A percentile compares a stretch with the other conserved stretches of the same genome.
phyloP scores from a whole-genome alignment of 2,329 filamentous ascomycete species.

The Sodiomyces alkalinus region DNA sequence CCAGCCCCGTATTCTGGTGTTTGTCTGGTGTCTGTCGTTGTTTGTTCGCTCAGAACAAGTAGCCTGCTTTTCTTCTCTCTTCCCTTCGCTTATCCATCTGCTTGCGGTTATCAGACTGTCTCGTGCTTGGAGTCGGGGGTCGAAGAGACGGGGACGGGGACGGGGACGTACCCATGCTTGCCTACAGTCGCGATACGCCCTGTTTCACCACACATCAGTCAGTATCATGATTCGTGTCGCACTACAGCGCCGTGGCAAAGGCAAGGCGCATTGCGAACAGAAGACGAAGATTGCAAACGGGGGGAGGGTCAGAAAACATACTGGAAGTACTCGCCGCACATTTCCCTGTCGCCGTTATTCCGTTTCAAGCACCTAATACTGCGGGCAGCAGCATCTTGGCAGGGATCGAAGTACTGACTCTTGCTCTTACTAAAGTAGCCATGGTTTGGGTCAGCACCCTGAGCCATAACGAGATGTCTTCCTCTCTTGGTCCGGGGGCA shows the following conservation, averaged over 20 bases:
- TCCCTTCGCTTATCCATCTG: constrained; percentile 15
- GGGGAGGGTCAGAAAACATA: constrained; percentile 28
- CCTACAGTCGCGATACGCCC: constrained; percentile 89
- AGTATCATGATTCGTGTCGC: constrained; percentile 1
- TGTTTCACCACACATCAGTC: too few species aligned
- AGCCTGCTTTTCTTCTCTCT: constrained; percentile 11
- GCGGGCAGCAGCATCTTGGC: constrained; percentile 75
- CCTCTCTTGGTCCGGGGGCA: not conserved
- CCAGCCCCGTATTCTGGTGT: too few species aligned
- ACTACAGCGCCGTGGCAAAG: too few species aligned
- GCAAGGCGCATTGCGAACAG: too few species aligned
- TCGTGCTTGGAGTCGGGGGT: not conserved
- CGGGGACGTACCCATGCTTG: constrained; percentile 63
- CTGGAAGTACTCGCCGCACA: constrained; percentile 96
- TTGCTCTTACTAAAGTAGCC: constrained; percentile 76
- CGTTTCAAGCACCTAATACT: constrained; percentile 81
- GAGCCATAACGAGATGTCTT: not conserved
- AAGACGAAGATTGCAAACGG: not conserved
- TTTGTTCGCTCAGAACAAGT: constrained; percentile 1
- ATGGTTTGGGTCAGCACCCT: constrained; percentile 1
- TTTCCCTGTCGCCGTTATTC: constrained; percentile 72
- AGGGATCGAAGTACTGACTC: constrained; percentile 89
- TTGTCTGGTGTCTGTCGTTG: not conserved
- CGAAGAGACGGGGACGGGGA: not conserved
- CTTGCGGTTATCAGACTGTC: not conserved